Conservation (phyloP, 805 yeast species). For the Trichomonascus vanleenenianus region DNA sequence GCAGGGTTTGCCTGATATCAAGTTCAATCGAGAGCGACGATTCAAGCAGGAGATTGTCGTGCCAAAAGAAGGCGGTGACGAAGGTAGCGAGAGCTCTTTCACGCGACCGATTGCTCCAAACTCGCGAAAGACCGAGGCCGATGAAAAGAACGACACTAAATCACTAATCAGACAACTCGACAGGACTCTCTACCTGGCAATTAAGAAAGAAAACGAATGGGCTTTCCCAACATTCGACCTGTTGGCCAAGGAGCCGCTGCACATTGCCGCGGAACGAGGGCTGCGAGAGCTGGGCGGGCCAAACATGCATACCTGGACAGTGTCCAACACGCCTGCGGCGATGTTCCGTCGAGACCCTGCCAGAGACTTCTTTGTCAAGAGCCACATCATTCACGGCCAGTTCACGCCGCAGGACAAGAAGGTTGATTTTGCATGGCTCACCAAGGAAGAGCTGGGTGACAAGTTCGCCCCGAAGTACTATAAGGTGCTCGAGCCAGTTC, state of each 20-base stretch:
- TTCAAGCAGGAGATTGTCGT: constrained; percentile 68
- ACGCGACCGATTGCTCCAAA: constrained; percentile 62
- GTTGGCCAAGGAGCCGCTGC: constrained; percentile 45
- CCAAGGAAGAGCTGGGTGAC: constrained; percentile 64
- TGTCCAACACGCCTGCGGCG: constrained; percentile 83
- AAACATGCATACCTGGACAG: constrained; percentile 76
- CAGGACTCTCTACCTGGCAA: constrained; percentile 69
- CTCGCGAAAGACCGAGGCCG: constrained; percentile 73
- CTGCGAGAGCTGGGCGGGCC: constrained; percentile 66
- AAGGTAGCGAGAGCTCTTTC: constrained; percentile 36
- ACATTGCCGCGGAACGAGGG: constrained; percentile 67
- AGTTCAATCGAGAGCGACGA: constrained; percentile 83
- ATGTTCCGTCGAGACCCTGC: constrained; percentile 38
- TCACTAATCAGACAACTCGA: constrained; percentile 75
- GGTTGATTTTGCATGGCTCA: constrained; percentile 69
- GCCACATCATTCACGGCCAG: constrained; percentile 80
- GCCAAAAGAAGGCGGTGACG: constrained; percentile 43
- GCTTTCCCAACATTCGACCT: constrained; percentile 65
- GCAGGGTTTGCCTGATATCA: constrained; percentile 77
- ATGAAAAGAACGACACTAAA: constrained; percentile 47
- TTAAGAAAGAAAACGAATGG: constrained; percentile 52
- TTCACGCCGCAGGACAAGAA: constrained; percentile 41
- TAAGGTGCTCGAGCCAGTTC: constrained; percentile 34
- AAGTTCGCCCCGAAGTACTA: constrained; percentile 49
- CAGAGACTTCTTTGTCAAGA: constrained; percentile 70